phyloP scores from a whole-genome alignment of 2,329 filamentous ascomycete genomes.

The Neoascochyta sp. region DNA sequence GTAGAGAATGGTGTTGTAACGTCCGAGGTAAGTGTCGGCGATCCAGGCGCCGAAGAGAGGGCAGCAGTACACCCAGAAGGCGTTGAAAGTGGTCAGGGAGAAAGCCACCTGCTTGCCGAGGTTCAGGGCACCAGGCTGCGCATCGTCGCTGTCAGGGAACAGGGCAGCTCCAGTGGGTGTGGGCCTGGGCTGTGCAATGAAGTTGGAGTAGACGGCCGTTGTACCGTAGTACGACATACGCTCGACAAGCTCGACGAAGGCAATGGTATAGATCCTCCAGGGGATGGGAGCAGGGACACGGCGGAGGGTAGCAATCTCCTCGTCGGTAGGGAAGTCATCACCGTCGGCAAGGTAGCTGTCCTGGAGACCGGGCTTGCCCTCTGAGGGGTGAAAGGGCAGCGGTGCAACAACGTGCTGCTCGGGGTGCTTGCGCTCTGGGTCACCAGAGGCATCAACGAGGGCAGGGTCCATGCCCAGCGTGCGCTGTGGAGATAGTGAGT shows the following conservation, averaged over 20 bases:
- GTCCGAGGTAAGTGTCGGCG: slow-evolving; percentile 59
- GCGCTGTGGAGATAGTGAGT: slow-evolving; percentile 18
- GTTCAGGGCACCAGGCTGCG: slow-evolving; percentile 51
- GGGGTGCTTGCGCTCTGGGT: slow-evolving; percentile 33
- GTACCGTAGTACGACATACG: slow-evolving; percentile 41
- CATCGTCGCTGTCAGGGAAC: slow-evolving; percentile 24
- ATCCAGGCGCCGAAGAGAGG: slow-evolving; percentile 57
- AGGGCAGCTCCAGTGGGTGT: slow-evolving; percentile 31
- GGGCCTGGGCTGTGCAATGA: slow-evolving; percentile 29
- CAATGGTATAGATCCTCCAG: slow-evolving; percentile 33
- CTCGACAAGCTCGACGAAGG: slow-evolving; percentile 39
- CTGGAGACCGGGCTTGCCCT: slow-evolving; percentile 40
- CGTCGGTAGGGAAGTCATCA: slow-evolving; percentile 31
- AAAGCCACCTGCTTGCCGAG: slow-evolving; percentile 54
- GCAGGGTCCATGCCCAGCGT: slow-evolving; percentile 33
- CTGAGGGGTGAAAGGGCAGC: slow-evolving; percentile 28
- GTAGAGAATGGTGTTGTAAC: slow-evolving; percentile 57
- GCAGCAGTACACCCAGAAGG: slow-evolving; percentile 57
- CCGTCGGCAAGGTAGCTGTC: slow-evolving; percentile 26
- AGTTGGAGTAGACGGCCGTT: slow-evolving; percentile 38
- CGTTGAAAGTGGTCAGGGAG: slow-evolving; percentile 51
- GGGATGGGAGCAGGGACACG: slow-evolving; percentile 35
- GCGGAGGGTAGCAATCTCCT: slow-evolving; percentile 35
- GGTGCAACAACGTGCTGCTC: slow-evolving; percentile 19
- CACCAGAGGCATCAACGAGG: slow-evolving; percentile 32